Evolutionary conservation across 768 basidiomycete genomes (phyloP), one percentile per base, ranked within the genome.

Genomic region (Hygrophorus russula): DNA sequence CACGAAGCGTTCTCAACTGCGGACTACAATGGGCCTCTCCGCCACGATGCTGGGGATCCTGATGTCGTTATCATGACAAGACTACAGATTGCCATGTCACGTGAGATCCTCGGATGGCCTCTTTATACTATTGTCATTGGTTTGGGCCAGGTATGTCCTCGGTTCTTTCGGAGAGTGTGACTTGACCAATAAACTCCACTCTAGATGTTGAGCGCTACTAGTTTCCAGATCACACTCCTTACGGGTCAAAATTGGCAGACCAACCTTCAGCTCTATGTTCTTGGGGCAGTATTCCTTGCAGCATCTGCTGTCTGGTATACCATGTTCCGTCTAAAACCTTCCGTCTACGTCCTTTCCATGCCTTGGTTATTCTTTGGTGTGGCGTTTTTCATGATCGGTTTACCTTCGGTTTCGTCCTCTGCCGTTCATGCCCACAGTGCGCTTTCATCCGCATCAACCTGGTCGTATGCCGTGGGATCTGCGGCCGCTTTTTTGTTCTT

Each of bases 401-500:
- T 96, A 8, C 92, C 92, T 2, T 88, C 90, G 1, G 62, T 94
- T 31, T 63, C 76, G 14, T 56, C 67, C 5, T 63, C 72, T 6
- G 69, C 93, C 38, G 65, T 69, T 19, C 65, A 67, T 1, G 71
- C 79, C 4, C 85, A 87, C 50, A 67, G 70, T n/a, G 70, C 71
- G 36, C 63, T 96, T 18, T 69, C 86, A 18, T 82, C 79, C 55
- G 64, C 76, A 17, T 90, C 92, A 9, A 91, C 88, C 1, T 94
- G 91, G 90, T 77, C 69, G 36, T 96, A 96, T 63, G 92, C 91
- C 24, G 61, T 89, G 39, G 91, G 84, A 14, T 94, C 92, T n/a
- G 82, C 91, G 10, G 92, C 88, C 24, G 82, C 88, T 9, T 96
- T 94, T 71, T 65, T 79, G 39, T 93, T 90, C 74, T 96, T 96